These are phyloP conservation scores for Fusarium dlaminii DNA, from an alignment of 2,329 filamentous ascomycete species.

Conservation along the genomic window DNA sequence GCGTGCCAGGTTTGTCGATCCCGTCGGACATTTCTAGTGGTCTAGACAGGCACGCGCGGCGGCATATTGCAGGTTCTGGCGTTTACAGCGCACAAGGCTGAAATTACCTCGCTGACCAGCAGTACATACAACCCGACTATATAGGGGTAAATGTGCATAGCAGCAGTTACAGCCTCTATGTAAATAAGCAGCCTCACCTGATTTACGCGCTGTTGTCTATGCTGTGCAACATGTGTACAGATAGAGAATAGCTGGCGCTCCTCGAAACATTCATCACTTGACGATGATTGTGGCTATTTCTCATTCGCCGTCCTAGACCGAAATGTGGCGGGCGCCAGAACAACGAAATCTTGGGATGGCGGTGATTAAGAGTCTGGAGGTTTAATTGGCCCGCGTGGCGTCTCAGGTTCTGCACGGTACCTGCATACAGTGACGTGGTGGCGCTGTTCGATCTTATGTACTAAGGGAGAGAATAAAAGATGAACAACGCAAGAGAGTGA, in stretches of 20 bases:
- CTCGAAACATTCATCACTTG: not conserved
- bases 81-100: constrained; percentile 12
- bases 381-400: constrained; percentile 47
- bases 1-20: constrained; percentile 4
- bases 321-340: constrained; percentile 32
- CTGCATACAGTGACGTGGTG: constrained; percentile 42
- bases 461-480: not conserved
- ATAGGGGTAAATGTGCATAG: constrained; percentile 11
- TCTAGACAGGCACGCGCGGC: not conserved
- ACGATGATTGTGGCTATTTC: not conserved
- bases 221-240: not conserved
- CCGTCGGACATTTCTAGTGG: constrained; percentile 29
- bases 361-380: not conserved
- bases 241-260: not conserved
- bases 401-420: constrained; percentile 47
- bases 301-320: constrained; percentile 9
- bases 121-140: not conserved
- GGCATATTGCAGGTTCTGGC: not conserved
- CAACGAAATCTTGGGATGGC: constrained; percentile 26
- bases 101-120: constrained; percentile 2
- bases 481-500: not conserved
- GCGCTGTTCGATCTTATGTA: constrained; percentile 5
- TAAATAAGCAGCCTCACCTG: constrained; percentile 11
- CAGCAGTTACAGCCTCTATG: not conserved
- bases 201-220: not conserved